Evolutionary conservation across 2,329 filamentous ascomycete species (phyloP).

Genomic region (Phaeosphaeria sp.): DNA sequence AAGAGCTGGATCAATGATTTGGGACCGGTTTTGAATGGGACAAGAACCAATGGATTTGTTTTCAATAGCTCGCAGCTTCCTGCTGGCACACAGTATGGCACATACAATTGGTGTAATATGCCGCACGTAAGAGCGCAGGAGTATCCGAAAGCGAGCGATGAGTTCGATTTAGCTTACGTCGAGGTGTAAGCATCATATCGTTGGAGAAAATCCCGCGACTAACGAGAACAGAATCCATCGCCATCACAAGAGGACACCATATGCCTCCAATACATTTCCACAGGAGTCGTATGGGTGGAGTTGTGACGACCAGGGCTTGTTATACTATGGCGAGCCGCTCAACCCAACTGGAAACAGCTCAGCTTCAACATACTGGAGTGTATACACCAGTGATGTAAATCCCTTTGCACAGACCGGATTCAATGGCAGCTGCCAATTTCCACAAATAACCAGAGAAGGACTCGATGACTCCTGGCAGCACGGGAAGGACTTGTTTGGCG

Average conservation of each 20-base stretch:
- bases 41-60: slow-evolving; percentile 75
- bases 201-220: too few species aligned
- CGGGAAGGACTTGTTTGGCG: slow-evolving; percentile 76
- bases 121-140: slow-evolving; percentile 75
- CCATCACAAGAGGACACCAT: slow-evolving; percentile 85
- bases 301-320: slow-evolving; percentile 74
- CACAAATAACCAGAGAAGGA: slow-evolving; percentile 76
- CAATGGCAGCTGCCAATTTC: slow-evolving; percentile 78
- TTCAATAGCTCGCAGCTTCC: slow-evolving; percentile 72
- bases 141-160: slow-evolving; percentile 63
- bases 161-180: slow-evolving; percentile 75
- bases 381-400: slow-evolving; percentile 68
- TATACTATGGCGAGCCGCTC: slow-evolving; percentile 70
- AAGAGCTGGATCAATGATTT: slow-evolving; percentile 66
- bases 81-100: slow-evolving; percentile 60
- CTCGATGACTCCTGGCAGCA: slow-evolving; percentile 78
- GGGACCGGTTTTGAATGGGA: slow-evolving; percentile 61
- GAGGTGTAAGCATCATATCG: slow-evolving; percentile 64
- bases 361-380: slow-evolving; percentile 69
- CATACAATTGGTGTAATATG: slow-evolving; percentile 88
- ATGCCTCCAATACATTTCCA: slow-evolving; percentile 78
- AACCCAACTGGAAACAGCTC: slow-evolving; percentile 54
- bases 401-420: slow-evolving; percentile 72
- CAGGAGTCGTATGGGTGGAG: slow-evolving; percentile 75
- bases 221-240: slow-evolving; percentile 69